Evolutionary conservation across 805 yeast genomes (phyloP).

Genomic region (Wickerhamiella slavikovae): DNA sequence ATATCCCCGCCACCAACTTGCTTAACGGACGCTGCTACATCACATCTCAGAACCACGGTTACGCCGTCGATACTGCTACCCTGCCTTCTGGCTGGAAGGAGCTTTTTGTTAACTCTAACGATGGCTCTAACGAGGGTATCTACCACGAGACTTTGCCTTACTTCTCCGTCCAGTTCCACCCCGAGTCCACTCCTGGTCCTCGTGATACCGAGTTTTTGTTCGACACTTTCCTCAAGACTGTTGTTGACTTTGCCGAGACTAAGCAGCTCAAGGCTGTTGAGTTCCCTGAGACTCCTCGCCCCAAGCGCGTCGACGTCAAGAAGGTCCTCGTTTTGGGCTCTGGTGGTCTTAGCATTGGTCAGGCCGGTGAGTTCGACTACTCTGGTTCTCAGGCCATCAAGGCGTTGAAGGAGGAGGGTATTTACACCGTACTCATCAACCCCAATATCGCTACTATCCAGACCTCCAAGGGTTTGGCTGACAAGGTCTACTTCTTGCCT

Average conservation of each 20-base stretch:
- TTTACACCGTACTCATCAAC: slow-evolving; percentile 84
- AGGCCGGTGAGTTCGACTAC: slow-evolving; percentile 98
- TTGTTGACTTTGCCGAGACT: slow-evolving; percentile 31
- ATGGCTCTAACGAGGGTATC: slow-evolving; percentile 96
- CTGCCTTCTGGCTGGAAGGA: slow-evolving; percentile 75
- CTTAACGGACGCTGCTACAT: slow-evolving; percentile 92
- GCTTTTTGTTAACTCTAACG: slow-evolving; percentile 86
- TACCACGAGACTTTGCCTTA: slow-evolving; percentile 72
- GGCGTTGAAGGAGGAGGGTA: slow-evolving; percentile 95
- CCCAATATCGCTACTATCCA: slow-evolving; percentile 98
- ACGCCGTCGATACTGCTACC: slow-evolving; percentile 73
- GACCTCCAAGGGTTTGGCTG: slow-evolving; percentile 94
- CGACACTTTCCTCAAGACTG: slow-evolving; percentile 76
- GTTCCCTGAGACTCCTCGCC: slow-evolving; percentile 35
- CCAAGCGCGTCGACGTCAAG: slow-evolving; percentile 41
- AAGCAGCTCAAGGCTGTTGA: slow-evolving; percentile 40
- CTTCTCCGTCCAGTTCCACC: slow-evolving; percentile 98
- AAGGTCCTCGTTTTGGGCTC: slow-evolving; percentile 90
- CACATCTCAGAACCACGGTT: slow-evolving; percentile 98
- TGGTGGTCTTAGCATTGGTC: slow-evolving; percentile 96
- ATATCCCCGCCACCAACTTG: slow-evolving; percentile 82
- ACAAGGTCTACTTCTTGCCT: slow-evolving; percentile 94
- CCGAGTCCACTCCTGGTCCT: slow-evolving; percentile 98
- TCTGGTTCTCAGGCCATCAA: slow-evolving; percentile 98
- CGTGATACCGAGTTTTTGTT: slow-evolving; percentile 94